These are phyloP conservation scores for Alternaria brassicae DNA, from an alignment of 2,329 filamentous ascomycete species.

Conservation along the genomic window DNA sequence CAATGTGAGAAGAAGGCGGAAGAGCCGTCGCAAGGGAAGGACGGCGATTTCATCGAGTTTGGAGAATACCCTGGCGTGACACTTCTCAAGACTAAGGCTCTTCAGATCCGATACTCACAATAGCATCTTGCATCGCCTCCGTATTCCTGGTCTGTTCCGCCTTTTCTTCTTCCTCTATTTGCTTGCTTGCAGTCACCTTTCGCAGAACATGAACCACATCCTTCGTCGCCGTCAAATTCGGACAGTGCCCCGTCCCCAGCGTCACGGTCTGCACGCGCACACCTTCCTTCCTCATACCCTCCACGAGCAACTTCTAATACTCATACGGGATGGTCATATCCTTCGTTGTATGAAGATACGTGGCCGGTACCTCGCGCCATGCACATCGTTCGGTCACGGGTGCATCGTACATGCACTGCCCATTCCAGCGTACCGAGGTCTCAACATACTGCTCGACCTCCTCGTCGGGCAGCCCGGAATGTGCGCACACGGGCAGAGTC, in stretches of 20 bases:
- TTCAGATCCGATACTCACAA: not conserved
- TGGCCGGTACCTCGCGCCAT: not conserved
- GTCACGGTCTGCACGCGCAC: not conserved
- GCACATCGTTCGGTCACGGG: not conserved
- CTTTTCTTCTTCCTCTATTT: not conserved
- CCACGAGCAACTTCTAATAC: not conserved
- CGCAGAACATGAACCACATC: not conserved
- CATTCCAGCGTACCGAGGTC: no score
- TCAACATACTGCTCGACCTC: no score
- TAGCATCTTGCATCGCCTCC: not conserved
- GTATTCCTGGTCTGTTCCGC: not conserved
- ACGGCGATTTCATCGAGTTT: not conserved
- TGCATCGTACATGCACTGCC: no score
- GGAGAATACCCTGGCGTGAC: not conserved
- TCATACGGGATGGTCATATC: not conserved
- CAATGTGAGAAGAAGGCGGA: not conserved
- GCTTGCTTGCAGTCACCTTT: not conserved
- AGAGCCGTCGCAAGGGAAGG: not conserved
- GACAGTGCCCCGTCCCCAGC: not conserved
- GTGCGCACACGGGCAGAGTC: not conserved
- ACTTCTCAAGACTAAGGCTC: not conserved
- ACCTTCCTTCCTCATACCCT: not conserved
- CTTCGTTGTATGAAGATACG: not conserved
- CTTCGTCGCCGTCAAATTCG: not conserved
- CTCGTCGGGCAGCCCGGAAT: no score